phyloP scores from a whole-genome alignment of 768 basidiomycete genomes.

The Lepiota brunneoincarnata region DNA sequence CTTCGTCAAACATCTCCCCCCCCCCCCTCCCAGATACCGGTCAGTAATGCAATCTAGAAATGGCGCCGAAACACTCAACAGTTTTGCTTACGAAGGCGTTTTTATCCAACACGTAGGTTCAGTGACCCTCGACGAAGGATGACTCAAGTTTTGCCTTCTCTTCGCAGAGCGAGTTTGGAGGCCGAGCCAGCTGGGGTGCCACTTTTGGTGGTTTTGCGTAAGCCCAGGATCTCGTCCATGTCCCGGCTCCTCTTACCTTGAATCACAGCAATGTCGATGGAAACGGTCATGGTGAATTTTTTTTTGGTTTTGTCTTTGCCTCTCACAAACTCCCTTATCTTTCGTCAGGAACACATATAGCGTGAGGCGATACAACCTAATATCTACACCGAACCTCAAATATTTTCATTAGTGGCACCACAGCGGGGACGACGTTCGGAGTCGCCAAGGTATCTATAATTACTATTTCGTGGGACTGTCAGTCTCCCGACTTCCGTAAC shows the following conservation, averaged over 20 bases:
- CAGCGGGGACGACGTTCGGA: slow-evolving; percentile 15
- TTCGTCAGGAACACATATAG: neutral
- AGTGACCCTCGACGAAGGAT: too few relatives aligned
- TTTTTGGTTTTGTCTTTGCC: neutral
- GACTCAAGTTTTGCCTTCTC: neutral
- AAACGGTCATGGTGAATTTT: neutral
- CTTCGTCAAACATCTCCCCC: too few relatives aligned
- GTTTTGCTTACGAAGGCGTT: slow-evolving; percentile 16
- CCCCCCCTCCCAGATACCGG: neutral
- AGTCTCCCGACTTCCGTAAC: neutral
- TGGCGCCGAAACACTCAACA: neutral
- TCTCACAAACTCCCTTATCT: too few relatives aligned
- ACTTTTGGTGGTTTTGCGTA: slow-evolving; percentile 18
- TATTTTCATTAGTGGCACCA: slow-evolving; percentile 7
- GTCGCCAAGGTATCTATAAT: slow-evolving; percentile 15
- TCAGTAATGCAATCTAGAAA: neutral
- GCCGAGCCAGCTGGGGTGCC: slow-evolving; percentile 16
- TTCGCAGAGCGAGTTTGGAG: slow-evolving; percentile 15
- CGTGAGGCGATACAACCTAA: neutral
- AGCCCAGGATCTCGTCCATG: neutral
- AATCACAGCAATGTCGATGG: neutral
- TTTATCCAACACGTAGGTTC: neutral
- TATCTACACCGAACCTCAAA: neutral
- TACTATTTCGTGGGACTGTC: neutral
- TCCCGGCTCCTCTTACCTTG: too few relatives aligned